Conservation (phyloP, 768 basidiomycete species). For the Lentinula sp. region DNA sequence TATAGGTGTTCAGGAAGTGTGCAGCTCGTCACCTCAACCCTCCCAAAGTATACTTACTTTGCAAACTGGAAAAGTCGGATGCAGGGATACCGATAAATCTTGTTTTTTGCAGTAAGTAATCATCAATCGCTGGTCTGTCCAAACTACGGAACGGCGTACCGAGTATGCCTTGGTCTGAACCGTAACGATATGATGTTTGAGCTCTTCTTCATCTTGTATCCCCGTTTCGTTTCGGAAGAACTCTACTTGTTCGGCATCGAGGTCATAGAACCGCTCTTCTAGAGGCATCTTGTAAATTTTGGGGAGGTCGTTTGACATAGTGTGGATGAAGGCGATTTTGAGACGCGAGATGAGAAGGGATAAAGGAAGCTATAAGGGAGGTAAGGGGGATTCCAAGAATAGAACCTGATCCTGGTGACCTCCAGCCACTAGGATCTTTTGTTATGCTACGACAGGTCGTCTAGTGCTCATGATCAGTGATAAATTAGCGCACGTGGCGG, state of each 20-base stretch:
- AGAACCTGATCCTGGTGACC: too few relatives aligned
- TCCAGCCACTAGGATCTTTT: too few relatives aligned
- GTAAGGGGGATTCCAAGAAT: too few relatives aligned
- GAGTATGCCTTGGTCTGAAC: conserved; percentile 29
- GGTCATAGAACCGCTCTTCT: neutral
- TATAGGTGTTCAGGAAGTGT: too few relatives aligned
- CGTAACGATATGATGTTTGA: conserved; percentile 32
- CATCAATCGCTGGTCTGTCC: neutral
- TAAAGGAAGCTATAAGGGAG: too few relatives aligned
- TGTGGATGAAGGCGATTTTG: too few relatives aligned
- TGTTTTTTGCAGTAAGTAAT: conserved; percentile 20
- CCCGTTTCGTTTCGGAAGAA: conserved; percentile 32
- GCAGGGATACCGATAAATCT: conserved; percentile 25
- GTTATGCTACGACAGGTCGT: too few relatives aligned
- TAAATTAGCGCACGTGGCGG: too few relatives aligned
- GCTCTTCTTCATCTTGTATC: conserved; percentile 27
- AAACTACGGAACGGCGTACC: neutral
- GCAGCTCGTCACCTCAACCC: too few relatives aligned
- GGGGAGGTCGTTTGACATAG: neutral
- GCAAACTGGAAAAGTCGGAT: conserved; percentile 14
- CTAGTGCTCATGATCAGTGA: too few relatives aligned
- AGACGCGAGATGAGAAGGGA: too few relatives aligned
- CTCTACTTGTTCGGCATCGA: conserved; percentile 12
- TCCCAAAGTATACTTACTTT: neutral
- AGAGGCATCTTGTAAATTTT: neutral